Conservation (phyloP, 2,329 filamentous ascomycete genomes). For the Epichloe uncinata region DNA sequence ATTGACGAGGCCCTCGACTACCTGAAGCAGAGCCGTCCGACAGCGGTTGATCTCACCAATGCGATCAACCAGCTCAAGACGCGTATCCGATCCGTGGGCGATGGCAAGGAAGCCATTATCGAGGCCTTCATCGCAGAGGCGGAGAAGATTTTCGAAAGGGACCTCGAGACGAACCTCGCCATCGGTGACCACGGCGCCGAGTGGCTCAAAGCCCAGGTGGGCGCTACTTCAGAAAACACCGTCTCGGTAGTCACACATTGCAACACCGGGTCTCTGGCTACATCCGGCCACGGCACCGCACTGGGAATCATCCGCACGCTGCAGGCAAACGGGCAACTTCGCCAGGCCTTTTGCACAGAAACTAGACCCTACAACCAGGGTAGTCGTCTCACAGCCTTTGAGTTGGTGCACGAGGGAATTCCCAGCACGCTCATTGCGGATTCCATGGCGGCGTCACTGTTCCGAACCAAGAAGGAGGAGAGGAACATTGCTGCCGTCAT, state of each 20-base stretch:
- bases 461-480: conserved; percentile 46
- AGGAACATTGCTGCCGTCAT: conserved; percentile 74
- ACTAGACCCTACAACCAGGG: conserved; percentile 97
- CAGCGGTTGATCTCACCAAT: conserved; percentile 88
- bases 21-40: conserved; percentile 78
- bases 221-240: conserved; percentile 30
- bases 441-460: conserved; percentile 86
- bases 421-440: conserved; percentile 88
- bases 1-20: conserved; percentile 72
- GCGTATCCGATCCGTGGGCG: conserved; percentile 39
- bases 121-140: conserved; percentile 64
- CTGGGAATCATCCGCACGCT: conserved; percentile 86
- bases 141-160: conserved; percentile 74
- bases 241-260: conserved; percentile 88
- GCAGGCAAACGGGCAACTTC: conserved; percentile 48
- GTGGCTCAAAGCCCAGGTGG: conserved; percentile 58
- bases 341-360: conserved; percentile 90
- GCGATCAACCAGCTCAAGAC: conserved; percentile 69
- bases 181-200: conserved; percentile 75
- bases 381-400: conserved; percentile 85
- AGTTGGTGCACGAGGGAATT: conserved; percentile 87
- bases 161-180: conserved; percentile 72
- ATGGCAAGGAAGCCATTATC: conserved; percentile 40
- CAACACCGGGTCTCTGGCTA: conserved; percentile 94
- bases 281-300: conserved; percentile 93